Conservation (phyloP, 495 filamentous ascomycete species). For the Gamarada debralockiae region DNA sequence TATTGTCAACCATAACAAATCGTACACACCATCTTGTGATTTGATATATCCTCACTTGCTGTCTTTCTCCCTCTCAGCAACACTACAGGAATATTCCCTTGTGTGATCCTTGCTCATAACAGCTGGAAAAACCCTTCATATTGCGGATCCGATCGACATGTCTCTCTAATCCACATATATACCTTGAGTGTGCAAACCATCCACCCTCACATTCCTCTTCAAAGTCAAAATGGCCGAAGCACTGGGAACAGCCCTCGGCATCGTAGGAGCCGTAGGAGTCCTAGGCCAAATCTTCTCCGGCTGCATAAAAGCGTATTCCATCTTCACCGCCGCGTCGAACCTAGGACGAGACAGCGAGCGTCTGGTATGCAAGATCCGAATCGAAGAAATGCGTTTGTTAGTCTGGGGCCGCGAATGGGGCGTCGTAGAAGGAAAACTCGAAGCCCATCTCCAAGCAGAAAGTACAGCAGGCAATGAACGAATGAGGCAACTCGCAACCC, state of each 20-base stretch:
- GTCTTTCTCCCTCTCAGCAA: too few species aligned
- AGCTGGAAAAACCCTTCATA: too few species aligned
- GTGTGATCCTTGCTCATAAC: too few species aligned
- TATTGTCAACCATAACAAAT: too few species aligned
- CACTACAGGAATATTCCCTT: too few species aligned
- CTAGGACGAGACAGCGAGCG: constrained; percentile 31
- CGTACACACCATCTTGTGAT: too few species aligned
- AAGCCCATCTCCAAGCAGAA: constrained; percentile 25
- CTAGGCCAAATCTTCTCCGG: constrained; percentile 14
- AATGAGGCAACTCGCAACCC: constrained; percentile 23
- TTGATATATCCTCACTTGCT: too few species aligned
- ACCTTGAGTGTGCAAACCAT: too few species aligned
- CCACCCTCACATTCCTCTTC: too few species aligned
- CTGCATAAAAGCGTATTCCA: constrained; percentile 32
- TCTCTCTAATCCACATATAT: too few species aligned
- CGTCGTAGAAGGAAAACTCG: constrained; percentile 31
- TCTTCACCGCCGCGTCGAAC: constrained; percentile 30
- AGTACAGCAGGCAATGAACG: constrained; percentile 22
- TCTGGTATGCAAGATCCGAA: constrained; percentile 34
- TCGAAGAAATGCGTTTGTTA: constrained; percentile 32
- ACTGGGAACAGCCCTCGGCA: constrained; percentile 7
- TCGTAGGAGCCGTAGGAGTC: constrained; percentile 14
- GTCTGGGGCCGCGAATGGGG: constrained; percentile 37
- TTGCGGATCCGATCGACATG: too few species aligned
- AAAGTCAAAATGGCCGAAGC: constrained; percentile 18